Evolutionary conservation across 306 rosid species (phyloP), one percentile per base, ranked within the genome.

Genomic region (Trifolium dubium): DNA sequence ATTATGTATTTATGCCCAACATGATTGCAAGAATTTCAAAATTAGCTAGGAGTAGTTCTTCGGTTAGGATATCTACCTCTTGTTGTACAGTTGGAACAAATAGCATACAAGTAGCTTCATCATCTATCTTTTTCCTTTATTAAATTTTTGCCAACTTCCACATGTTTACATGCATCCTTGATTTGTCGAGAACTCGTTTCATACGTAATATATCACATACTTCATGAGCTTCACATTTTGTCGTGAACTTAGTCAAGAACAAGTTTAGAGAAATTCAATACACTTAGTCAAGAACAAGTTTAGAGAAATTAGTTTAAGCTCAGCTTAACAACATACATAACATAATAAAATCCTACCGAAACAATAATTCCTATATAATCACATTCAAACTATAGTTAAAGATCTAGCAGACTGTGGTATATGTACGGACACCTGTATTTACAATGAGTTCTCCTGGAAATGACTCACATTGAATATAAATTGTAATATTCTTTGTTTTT

Each of bases 291-390:
- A 43, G 60, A 55, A 19, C 63, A 40, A 13, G 62, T 54, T 8
- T 69, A 39, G 44, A 35, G 31, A 37, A 69, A 59, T 23, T 37
- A 35, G 71, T 69, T 53, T 39, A 77, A 35, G 54, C 56, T 54
- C 76, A 47, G 43, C 44, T 68, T 1, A 71, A 31, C 19, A 51
- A 15, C 40, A 29, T 31, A 35, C 14, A 30, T 40, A 71, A 41
- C 49, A 72, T 64, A 58, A 68, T 30, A 32, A 41, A 35, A 55
- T 18, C 56, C 56, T 28, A 28, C 10, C 19, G 5, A 46, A 59
- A 44, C 39, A 49, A 47, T 69, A 39, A 17, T 70, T 28, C 28
- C 50, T 29, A 60, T 37, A 37, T 37, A 37, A 2, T 37, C 40
- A 37, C 35, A 77, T 69, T 59, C 56, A 28, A 41, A 32, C 49